Base-by-base conservation (phyloP, 2,329 filamentous ascomycete genomes). In the Fusarium sp. region DNA sequence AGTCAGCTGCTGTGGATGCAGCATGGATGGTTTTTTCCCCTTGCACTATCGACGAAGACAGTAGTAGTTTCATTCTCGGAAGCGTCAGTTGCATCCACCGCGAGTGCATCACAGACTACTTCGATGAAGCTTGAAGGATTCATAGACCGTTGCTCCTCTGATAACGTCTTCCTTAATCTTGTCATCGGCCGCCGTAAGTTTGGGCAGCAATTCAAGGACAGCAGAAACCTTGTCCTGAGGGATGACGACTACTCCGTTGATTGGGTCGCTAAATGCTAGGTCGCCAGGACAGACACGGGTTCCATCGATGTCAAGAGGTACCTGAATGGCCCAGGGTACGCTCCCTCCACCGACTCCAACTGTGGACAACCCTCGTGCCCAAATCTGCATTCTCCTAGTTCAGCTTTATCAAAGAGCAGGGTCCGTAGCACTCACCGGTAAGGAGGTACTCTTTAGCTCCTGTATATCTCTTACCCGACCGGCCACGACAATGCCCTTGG, bases 221-320 rank as follows among this genome's bases (percentile, higher is more conserved):
- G 85, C 83, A 13, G 83, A 81, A 11, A 93, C 75, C 71, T 87
- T 85, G 33, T 83, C 83, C 47, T 81, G 79, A 2, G 91, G 91
- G 58, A 94, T 90, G 27, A 87, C 83, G 14, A 92, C 90, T 2
- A 91, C 86, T 1, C 90, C 91, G 67, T 92, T 91, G n/a, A 81
- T 79, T 6, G 87, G 84, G 75, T 94, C 92, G 56, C 87, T 86
- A 77, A 92, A 89, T 45, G 92, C 82, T 37, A 93, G 83, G 76
- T 94, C 92, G 9, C 90, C 89, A 76, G 79, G 82, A 19, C 68
- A 75, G 48, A 85, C 75, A 35, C 77, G 61, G 41, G 81, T 79
- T 40, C 81, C 82, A 44, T 82, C 78, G 45, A 85, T 78, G 19
- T 79, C 68, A 19, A 85, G 69, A 30, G 82, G 77, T 17, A 83